phyloP scores from a whole-genome alignment of 2,329 filamentous ascomycete genomes.

The Alternaria sp. region DNA sequence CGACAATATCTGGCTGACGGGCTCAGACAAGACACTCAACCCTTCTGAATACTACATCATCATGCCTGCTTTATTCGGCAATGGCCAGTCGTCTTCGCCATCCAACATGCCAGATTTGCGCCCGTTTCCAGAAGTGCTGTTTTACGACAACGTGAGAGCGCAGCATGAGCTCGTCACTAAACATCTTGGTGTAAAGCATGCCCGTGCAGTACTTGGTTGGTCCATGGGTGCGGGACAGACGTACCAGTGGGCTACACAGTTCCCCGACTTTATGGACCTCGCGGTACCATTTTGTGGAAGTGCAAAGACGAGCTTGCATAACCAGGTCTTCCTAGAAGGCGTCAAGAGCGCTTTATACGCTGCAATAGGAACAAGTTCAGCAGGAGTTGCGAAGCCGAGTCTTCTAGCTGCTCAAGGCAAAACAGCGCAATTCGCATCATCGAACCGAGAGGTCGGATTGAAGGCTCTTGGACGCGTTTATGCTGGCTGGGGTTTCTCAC shows the following conservation, averaged over 20 bases:
- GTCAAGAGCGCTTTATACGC: slow-evolving; percentile 67
- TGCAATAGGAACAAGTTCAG: slow-evolving; percentile 61
- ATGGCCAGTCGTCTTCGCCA: slow-evolving; percentile 71
- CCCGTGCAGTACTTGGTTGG: slow-evolving; percentile 70
- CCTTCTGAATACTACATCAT: slow-evolving; percentile 72
- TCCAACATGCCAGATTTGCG: slow-evolving; percentile 63
- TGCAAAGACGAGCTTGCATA: slow-evolving; percentile 69
- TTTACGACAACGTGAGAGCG: slow-evolving; percentile 73
- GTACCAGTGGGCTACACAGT: slow-evolving; percentile 69
- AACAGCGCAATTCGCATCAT: slow-evolving; percentile 56
- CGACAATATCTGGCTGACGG: slow-evolving; percentile 78
- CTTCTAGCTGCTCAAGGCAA: slow-evolving; percentile 24
- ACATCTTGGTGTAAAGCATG: slow-evolving; percentile 65
- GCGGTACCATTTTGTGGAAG: slow-evolving; percentile 70
- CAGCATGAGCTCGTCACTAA: slow-evolving; percentile 71
- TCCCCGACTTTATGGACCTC: slow-evolving; percentile 70
- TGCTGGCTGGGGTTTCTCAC: slow-evolving; percentile 81
- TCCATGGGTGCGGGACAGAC: slow-evolving; percentile 74
- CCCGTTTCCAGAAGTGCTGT: slow-evolving; percentile 67
- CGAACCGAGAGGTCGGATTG: slow-evolving; percentile 63
- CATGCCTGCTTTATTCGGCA: slow-evolving; percentile 72
- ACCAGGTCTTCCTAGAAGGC: slow-evolving; percentile 71
- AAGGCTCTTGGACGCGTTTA: slow-evolving; percentile 78
- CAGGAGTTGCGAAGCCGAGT: slow-evolving; percentile 51
- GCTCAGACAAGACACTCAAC: slow-evolving; percentile 67